These are phyloP conservation scores for Shiraia sp. DNA, from an alignment of 2,329 filamentous ascomycete species.

Conservation along the genomic window DNA sequence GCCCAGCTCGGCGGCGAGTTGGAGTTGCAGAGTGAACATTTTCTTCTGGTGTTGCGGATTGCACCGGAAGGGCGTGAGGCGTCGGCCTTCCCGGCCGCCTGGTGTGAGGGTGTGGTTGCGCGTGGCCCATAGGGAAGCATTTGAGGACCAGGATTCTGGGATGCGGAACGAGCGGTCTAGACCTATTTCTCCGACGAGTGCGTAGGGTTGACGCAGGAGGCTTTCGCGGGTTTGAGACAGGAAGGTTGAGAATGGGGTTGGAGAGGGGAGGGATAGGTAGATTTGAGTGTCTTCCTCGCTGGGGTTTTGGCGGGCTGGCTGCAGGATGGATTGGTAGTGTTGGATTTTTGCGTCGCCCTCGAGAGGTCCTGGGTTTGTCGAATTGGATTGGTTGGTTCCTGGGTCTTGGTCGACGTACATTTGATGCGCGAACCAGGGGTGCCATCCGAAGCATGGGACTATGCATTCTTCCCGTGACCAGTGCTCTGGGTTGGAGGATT, in stretches of 20 bases:
- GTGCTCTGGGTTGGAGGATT: constrained; percentile 24
- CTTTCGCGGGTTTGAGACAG: constrained; percentile 59
- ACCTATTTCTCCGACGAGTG: constrained; percentile 77
- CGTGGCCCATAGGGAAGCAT: constrained; percentile 36
- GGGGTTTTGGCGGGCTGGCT: constrained; percentile 45
- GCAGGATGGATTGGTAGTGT: constrained; percentile 71
- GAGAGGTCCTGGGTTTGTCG: constrained; percentile 48
- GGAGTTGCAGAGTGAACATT: constrained; percentile 70
- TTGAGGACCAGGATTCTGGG: constrained; percentile 59
- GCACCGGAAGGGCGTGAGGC: constrained; percentile 69
- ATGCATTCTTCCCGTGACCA: constrained; percentile 49
- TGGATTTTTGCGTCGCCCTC: constrained; percentile 51
- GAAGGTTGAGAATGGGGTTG: constrained; percentile 63
- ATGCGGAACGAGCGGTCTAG: constrained; percentile 78
- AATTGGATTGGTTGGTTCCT: constrained; percentile 2
- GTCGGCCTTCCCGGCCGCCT: constrained; percentile 71
- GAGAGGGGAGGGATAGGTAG: constrained; percentile 60
- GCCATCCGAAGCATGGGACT: constrained; percentile 81
- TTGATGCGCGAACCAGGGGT: constrained; percentile 83
- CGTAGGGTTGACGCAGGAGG: constrained; percentile 62
- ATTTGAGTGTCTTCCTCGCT: constrained; percentile 45
- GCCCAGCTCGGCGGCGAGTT: constrained; percentile 68
- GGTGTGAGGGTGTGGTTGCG: constrained; percentile 62
- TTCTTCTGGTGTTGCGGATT: constrained; percentile 68
- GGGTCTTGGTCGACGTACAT: constrained; percentile 59